phyloP scores from a whole-genome alignment of 176 grass and related monocot species.

The Avena insularis region DNA sequence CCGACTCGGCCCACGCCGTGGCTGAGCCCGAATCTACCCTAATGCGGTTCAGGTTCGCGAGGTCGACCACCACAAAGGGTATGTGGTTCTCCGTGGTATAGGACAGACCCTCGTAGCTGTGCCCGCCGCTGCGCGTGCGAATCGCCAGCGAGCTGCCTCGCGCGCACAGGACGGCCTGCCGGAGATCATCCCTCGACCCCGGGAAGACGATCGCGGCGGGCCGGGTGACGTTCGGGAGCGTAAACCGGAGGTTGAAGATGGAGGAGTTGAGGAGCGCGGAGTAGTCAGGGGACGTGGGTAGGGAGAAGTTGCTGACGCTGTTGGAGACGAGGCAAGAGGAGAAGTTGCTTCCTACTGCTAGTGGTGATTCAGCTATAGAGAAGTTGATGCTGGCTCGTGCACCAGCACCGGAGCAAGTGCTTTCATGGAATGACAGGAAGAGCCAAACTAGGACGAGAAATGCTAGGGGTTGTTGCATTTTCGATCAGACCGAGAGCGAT shows the following conservation, averaged over 20 bases:
- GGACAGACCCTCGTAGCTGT: constrained; percentile 81
- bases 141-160: constrained; percentile 40
- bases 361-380: background rate
- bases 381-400: background rate
- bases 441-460: background rate
- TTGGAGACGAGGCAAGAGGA: constrained; percentile 56
- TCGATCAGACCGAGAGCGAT: background rate
- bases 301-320: constrained; percentile 63
- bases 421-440: background rate
- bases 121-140: constrained; percentile 69
- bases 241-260: constrained; percentile 68
- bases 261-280: constrained; percentile 55
- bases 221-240: constrained; percentile 34
- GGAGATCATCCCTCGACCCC: constrained; percentile 33
- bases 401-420: background rate
- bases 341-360: background rate
- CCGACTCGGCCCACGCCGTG: constrained; percentile 62
- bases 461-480: background rate
- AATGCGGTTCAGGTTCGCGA: constrained; percentile 55
- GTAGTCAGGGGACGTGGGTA: constrained; percentile 48
- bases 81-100: constrained; percentile 53
- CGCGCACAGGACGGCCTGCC: constrained; percentile 40
- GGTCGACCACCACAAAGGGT: constrained; percentile 65
- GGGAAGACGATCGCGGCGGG: constrained; percentile 59
- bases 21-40: constrained; percentile 34